Base-by-base conservation (phyloP, 2,329 filamentous ascomycete species). In the Xylariaceae sp. region DNA sequence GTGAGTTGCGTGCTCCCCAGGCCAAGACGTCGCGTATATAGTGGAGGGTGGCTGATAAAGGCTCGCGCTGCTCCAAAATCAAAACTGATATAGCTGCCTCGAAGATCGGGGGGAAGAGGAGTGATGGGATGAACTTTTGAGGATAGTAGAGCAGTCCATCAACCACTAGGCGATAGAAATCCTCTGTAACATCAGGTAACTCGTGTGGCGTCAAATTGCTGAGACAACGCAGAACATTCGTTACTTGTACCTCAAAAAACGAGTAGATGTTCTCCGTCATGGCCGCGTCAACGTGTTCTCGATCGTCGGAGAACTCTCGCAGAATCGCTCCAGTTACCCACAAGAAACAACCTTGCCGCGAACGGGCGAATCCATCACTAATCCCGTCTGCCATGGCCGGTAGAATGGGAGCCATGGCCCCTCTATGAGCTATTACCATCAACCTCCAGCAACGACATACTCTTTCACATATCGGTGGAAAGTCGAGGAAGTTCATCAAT, bases 261-360 rank as follows among this genome's bases (percentile, higher is more conserved):
- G 83, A 82, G 73, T 95, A 99, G 52, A 99, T 95, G 60, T 88
- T 88, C 51, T 90, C 85, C 15, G 88, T 89, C 5, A 90, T 95
- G n/a, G 81, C 76, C 47, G 86, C 80, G 51, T 92, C 87, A 18
- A 97, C 88, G 56, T 88, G 84, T 63, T 96, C 91, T 40, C 88
- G 84, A 40, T 92, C 91, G 63, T 95, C 89, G 0, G 90, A 94
- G 68, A 97, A 99, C 70, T 99, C 94, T 55, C 94, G 87, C 29
- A 99, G 81, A 58, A 99, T 95, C 8, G 92, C 90, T 60, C 92
- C 89, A 2, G 92, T 96, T 1, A 94, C 92, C 94, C 94, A 99
- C n/a, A 99, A 78, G 79, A 99, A 99, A 70, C 92, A 96, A 12
- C 94, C 94, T 72, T 99, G 92, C 56, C 86, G 83, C 10, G 92